A percentile compares a stretch with the other conserved stretches of the same genome.
These are phyloP conservation scores for Rhodamnia rubescens DNA, from an alignment of 345 rosid genomes.

Conservation along the genomic window DNA sequence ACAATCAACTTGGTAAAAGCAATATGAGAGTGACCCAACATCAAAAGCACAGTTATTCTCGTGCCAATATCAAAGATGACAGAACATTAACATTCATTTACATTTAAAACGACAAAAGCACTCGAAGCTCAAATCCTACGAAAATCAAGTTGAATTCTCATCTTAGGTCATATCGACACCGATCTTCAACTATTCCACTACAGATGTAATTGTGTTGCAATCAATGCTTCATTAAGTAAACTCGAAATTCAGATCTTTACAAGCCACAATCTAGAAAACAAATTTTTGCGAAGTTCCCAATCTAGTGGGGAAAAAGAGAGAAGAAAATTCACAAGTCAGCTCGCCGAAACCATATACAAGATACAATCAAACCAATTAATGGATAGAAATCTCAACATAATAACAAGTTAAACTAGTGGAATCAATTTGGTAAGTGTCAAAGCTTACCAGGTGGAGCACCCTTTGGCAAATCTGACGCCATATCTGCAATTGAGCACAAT, in stretches of 20 bases:
- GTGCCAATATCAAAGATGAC: not conserved
- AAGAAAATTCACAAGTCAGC: not conserved
- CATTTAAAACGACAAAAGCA: not conserved
- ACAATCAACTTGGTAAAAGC: not conserved
- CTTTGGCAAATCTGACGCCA: conserved; percentile 3
- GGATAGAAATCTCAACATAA: not conserved
- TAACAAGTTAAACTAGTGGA: not conserved
- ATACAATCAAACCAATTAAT: not conserved
- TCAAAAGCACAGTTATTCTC: not conserved
- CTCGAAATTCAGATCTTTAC: not conserved
- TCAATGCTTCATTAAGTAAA: not conserved
- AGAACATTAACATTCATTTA: not conserved
- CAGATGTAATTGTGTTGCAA: not conserved
- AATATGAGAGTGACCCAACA: not conserved
- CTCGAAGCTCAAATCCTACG: not conserved
- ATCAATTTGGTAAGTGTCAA: not conserved
- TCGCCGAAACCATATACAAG: not conserved
- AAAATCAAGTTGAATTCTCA: not conserved
- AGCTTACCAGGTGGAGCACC: conserved; percentile 5
- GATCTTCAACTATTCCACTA: not conserved
- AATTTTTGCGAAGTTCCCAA: not conserved
- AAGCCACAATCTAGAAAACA: not conserved
- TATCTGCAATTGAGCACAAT: not conserved
- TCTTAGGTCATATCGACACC: not conserved
- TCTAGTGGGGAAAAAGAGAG: not conserved